Base-by-base conservation (phyloP, 2,329 filamentous ascomycete species). In the Aspergillus sp. region DNA sequence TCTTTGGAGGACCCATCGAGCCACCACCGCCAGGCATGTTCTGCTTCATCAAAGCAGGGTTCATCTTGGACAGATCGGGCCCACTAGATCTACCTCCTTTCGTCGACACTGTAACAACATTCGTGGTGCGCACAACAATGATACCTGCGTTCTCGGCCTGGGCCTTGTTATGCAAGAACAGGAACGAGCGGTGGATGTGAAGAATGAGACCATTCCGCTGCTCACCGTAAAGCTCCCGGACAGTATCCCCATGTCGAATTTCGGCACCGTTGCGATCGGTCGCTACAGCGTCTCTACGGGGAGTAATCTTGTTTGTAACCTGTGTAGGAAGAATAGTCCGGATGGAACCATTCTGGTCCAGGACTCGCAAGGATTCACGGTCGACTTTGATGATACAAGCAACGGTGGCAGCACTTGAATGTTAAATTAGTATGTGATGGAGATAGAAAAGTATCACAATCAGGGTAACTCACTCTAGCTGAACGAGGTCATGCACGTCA, bases 331-430 rank as follows among this genome's bases (percentile, higher is more conserved):
- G 82, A 3, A 95, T 76, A 50, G 86, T 87, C 47, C 89, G 83
- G 11, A 82, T 80, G 48, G 89, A 86, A 48, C 89, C 88, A 50
- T 93, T 87, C 64, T 98, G 93, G 59, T 98, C 91, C 8, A 98
- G 73, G 1, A 96, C 86, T 27, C 87, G 85, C 43, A 98, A 73
- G 1, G 89, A 91, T 67, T 98, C 93, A 42, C 90, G 86, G 60
- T 98, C 93, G 37, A 97, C 89, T 68, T 95, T 95, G 69, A 95
- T 85, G 47, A 98, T 83, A 62, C 89, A 95, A 45, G 86, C 93
- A 26, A 97, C 91, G 0, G 91, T 97, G 3, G 90, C 85, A 33
- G 88, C 82, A 66, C 77, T 81, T 19, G 50, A 7, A 48, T 32
- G 28, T 27, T 44, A 54, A 13, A 46, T 70, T 56, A 71, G 62